Evolutionary conservation across 1,284 basidiomycete genomes (phyloP).

Genomic region (Melampsora abietis-canadensis): DNA sequence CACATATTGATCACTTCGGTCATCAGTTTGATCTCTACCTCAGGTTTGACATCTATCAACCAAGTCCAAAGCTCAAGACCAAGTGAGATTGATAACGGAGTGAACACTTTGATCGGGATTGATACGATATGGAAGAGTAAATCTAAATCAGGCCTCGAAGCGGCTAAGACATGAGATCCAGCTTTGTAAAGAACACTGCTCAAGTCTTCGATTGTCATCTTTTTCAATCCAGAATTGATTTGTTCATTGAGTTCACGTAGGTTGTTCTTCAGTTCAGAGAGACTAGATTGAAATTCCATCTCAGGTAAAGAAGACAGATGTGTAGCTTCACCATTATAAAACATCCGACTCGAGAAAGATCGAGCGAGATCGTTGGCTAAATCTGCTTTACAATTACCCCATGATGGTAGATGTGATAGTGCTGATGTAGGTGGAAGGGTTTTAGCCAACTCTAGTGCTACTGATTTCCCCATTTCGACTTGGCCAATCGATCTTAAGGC

Average conservation of each 20-base stretch:
- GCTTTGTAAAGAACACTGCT: slow-evolving; percentile 30
- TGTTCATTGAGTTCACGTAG: slow-evolving; percentile 20
- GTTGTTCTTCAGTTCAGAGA: slow-evolving; percentile 18
- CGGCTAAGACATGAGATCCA: slow-evolving; percentile 38
- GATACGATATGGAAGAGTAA: slow-evolving; percentile 82
- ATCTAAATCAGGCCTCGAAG: slow-evolving; percentile 71
- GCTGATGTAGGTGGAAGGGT: slow-evolving; percentile 44
- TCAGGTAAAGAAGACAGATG: slow-evolving; percentile 36
- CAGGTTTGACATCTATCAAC: slow-evolving; percentile 83
- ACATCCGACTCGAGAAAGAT: slow-evolving; percentile 42
- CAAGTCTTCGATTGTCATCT: slow-evolving; percentile 26
- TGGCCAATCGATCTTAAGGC: slow-evolving; percentile 51
- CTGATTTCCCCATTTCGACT: slow-evolving; percentile 80
- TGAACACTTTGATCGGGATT: slow-evolving; percentile 84
- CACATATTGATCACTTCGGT: slow-evolving; percentile 82
- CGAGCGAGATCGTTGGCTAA: slow-evolving; percentile 26
- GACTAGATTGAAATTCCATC: slow-evolving; percentile 11
- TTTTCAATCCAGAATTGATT: slow-evolving; percentile 18
- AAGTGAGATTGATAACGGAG: slow-evolving; percentile 75
- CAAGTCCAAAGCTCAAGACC: slow-evolving; percentile 96
- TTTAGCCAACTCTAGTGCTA: slow-evolving; percentile 76
- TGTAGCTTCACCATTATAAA: slow-evolving; percentile 41
- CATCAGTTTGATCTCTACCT: slow-evolving; percentile 71
- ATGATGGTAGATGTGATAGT: not conserved
- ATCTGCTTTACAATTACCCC: slow-evolving; percentile 30